Evolutionary conservation across 2,329 filamentous ascomycete species (phyloP).

Genomic region (Clonostachys chloroleuca): DNA sequence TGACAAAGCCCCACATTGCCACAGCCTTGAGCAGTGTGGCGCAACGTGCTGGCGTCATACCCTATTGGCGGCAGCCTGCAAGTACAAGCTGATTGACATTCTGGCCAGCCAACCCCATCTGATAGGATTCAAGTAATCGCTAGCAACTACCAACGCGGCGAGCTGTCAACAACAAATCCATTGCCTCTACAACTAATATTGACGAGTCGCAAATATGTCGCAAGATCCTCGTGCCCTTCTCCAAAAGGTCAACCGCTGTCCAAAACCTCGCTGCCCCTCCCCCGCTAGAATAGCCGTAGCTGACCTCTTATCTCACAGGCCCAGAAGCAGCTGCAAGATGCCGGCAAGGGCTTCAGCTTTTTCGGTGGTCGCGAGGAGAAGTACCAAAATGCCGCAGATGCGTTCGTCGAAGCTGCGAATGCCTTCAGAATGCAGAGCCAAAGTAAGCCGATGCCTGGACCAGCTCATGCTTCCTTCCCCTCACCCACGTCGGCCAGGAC

Average conservation of each 20-base stretch:
- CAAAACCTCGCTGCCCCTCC: constrained; percentile 11
- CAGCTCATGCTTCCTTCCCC: background rate
- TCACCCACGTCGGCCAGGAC: background rate
- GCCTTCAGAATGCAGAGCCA: constrained; percentile 85
- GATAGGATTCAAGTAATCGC: too few species aligned
- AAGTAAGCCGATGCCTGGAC: constrained; percentile 44
- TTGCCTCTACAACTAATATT: too few species aligned
- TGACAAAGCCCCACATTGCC: too few species aligned
- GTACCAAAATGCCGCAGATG: constrained; percentile 81
- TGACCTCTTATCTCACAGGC: constrained; percentile 51
- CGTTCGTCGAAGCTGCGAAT: constrained; percentile 86
- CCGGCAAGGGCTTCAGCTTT: constrained; percentile 78
- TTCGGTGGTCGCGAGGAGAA: constrained; percentile 87
- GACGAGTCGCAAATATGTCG: constrained; percentile 45
- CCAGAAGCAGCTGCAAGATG: constrained; percentile 74
- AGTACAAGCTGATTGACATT: too few species aligned
- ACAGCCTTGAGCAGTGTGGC: too few species aligned
- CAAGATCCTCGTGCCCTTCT: constrained; percentile 75
- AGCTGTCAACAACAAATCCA: too few species aligned
- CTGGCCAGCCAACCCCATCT: too few species aligned
- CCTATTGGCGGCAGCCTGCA: too few species aligned
- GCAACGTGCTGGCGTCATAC: too few species aligned
- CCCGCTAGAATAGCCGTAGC: constrained; percentile 9
- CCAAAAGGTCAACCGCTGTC: constrained; percentile 58
- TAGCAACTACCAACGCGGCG: too few species aligned